Evolutionary conservation across 768 basidiomycete species (phyloP).

Genomic region (Russula sp.): DNA sequence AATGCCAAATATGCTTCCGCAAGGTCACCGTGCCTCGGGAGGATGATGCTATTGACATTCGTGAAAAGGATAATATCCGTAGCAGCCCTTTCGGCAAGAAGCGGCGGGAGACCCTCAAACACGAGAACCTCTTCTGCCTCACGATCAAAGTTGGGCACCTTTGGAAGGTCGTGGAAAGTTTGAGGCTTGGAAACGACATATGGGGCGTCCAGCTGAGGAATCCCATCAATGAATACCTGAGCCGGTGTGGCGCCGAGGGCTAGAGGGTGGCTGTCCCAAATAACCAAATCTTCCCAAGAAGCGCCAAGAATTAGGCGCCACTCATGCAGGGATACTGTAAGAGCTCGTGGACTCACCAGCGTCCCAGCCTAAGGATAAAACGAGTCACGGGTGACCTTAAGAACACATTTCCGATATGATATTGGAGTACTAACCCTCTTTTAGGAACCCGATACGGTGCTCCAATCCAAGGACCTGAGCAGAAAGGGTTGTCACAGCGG

Average conservation of each 20-base stretch:
- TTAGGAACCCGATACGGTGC: constrained; percentile 64
- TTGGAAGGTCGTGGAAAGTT: constrained; percentile 44
- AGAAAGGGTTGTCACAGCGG: constrained; percentile 57
- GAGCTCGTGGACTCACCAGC: constrained; percentile 36
- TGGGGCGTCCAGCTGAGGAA: constrained; percentile 52
- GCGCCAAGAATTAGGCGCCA: constrained; percentile 43
- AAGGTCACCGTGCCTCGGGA: constrained; percentile 29
- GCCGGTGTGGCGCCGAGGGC: constrained; percentile 69
- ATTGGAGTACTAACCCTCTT: constrained; percentile 46
- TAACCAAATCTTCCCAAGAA: constrained; percentile 57
- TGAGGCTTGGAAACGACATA: constrained; percentile 46
- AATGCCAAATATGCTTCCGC: constrained; percentile 27
- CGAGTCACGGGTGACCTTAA: neutral
- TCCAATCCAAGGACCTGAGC: constrained; percentile 57
- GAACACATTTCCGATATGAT: constrained; percentile 44
- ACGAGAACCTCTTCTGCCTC: constrained; percentile 47
- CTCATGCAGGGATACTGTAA: neutral
- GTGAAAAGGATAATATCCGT: constrained; percentile 47
- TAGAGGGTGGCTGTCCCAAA: constrained; percentile 76
- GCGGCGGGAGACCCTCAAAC: constrained; percentile 60
- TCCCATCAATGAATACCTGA: constrained; percentile 86
- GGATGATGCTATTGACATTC: constrained; percentile 50
- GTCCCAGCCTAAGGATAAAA: constrained; percentile 49
- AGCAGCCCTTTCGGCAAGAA: constrained; percentile 37
- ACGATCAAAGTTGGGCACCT: constrained; percentile 52